Evolutionary conservation across 2,329 filamentous ascomycete genomes (phyloP).

Genomic region (Neospermospora avenae): DNA sequence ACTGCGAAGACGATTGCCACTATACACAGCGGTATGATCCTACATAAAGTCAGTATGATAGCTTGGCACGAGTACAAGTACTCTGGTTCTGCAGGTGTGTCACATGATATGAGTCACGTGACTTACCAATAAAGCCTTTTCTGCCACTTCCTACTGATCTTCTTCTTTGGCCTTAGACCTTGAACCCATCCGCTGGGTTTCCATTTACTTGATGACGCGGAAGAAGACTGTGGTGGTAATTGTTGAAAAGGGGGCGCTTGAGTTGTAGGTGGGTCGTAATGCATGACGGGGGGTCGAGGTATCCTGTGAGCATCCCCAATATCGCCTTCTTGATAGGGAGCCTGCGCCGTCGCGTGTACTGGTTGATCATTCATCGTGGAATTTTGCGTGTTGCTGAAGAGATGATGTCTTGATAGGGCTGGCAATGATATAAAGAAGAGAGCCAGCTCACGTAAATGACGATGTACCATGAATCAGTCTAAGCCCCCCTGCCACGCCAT

Average conservation of each 20-base stretch:
- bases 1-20: slow-evolving; percentile 12
- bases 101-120: neutral
- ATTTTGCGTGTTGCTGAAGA: neutral
- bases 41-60: slow-evolving; percentile 3
- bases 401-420: neutral
- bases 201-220: neutral
- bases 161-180: neutral
- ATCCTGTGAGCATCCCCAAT: neutral
- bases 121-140: slow-evolving; percentile 17
- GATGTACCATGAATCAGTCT: neutral
- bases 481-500: neutral
- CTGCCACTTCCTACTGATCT: slow-evolving; percentile 19
- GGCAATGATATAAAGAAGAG: neutral
- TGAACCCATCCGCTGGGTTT: neutral
- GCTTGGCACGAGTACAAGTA: too few relatives aligned
- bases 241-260: neutral
- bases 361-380: neutral
- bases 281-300: neutral
- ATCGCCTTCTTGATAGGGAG: neutral
- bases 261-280: neutral
- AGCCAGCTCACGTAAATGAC: neutral
- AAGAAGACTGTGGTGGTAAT: neutral
- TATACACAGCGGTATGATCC: slow-evolving; percentile 19
- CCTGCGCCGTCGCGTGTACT: neutral
- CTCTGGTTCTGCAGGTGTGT: too few relatives aligned